Percentiles rank a stretch among this genome's conserved stretches.
phyloP scores from a whole-genome alignment of 192 early-diverging fungal genomes.

The Mortierella antarctica region DNA sequence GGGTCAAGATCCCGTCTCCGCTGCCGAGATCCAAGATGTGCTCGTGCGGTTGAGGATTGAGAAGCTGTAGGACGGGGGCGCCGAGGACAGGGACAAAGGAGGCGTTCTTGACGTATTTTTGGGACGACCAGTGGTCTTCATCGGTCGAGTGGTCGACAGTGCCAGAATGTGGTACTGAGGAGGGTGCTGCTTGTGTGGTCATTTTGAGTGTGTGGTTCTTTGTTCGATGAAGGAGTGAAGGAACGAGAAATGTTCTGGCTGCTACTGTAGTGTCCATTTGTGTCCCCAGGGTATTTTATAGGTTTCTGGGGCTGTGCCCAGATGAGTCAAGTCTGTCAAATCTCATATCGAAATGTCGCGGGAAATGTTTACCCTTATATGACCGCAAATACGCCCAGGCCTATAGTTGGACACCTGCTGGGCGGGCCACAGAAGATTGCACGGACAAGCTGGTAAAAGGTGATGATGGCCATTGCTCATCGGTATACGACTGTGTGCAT shows the following conservation, averaged over 20 bases:
- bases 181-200: neutral
- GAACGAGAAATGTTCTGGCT: neutral
- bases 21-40: constrained; percentile 76
- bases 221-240: neutral
- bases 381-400: too few species aligned
- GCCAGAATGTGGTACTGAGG: neutral
- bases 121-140: constrained; percentile 63
- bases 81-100: constrained; percentile 67
- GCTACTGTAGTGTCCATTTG: neutral
- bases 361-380: too few species aligned
- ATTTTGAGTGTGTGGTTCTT: neutral
- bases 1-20: constrained; percentile 72
- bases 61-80: constrained; percentile 58
- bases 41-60: constrained; percentile 63
- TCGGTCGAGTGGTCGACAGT: neutral
- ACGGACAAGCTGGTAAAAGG: too few species aligned
- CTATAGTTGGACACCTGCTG: too few species aligned
- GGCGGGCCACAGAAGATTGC: too few species aligned
- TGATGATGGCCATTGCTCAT: too few species aligned
- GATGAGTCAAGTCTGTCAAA: constrained; percentile 16
- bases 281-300: constrained; percentile 12
- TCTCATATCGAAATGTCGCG: too few species aligned
- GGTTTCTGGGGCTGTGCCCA: neutral
- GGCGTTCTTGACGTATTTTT: constrained; percentile 63
- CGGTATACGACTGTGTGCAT: too few species aligned